phyloP scores from a whole-genome alignment of 2,329 filamentous ascomycete species.

The Monilinia polystroma region DNA sequence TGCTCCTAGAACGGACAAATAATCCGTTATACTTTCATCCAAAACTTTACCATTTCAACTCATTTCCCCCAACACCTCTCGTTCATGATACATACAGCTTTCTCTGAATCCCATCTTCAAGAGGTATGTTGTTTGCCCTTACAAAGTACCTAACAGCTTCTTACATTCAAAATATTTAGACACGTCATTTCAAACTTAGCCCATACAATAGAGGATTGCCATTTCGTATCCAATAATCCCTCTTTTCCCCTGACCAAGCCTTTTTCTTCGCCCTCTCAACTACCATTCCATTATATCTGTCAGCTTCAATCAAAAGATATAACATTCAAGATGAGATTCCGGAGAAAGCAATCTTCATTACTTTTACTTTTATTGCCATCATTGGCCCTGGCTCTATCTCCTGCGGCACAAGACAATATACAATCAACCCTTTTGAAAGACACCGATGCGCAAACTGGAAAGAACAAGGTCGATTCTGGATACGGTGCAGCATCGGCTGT shows the following conservation, averaged over 20 bases:
- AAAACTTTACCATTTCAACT: not conserved
- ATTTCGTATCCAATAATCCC: not conserved
- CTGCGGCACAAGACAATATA: constrained; percentile 33
- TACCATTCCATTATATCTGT: not conserved
- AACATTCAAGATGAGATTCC: constrained; percentile 55
- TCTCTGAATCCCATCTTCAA: not conserved
- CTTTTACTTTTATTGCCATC: constrained; percentile 61
- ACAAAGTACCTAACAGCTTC: not conserved
- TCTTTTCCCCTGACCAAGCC: not conserved
- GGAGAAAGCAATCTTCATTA: constrained; percentile 53
- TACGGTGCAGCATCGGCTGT: constrained; percentile 27
- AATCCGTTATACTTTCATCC: constrained; percentile 1
- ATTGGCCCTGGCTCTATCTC: constrained; percentile 47
- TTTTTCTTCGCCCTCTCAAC: not conserved
- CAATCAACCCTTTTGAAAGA: constrained; percentile 32
- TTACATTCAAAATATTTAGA: constrained; percentile 3
- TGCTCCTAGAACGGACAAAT: not conserved
- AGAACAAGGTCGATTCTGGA: constrained; percentile 22
- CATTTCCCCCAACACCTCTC: not conserved
- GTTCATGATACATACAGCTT: not conserved
- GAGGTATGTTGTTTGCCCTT: not conserved
- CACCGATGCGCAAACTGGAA: constrained; percentile 28
- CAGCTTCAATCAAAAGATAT: constrained; percentile 16
- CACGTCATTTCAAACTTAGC: constrained; percentile 3
- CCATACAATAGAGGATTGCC: not conserved